phyloP scores from a whole-genome alignment of 257 asterid species.

The Pogostemon cablin region DNA sequence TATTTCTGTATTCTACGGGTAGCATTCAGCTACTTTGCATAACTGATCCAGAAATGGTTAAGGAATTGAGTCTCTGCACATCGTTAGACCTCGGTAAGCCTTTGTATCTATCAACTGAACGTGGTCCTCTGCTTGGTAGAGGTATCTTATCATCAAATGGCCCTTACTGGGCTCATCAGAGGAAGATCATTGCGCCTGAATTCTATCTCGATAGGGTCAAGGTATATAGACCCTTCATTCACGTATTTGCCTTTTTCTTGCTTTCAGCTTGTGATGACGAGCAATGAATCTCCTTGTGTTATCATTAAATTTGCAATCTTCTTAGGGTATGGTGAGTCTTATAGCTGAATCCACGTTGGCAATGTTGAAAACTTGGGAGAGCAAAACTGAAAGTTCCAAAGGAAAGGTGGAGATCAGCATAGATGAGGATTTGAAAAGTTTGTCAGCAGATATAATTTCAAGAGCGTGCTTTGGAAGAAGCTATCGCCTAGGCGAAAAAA shows the following conservation, averaged over 20 bases:
- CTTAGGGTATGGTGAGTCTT: conserved; percentile 57
- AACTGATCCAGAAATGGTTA: conserved; percentile 54
- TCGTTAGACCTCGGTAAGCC: conserved; percentile 70
- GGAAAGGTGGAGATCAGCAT: conserved; percentile 48
- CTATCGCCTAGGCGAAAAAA: conserved; percentile 53
- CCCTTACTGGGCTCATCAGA: conserved; percentile 66
- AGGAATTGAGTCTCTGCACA: conserved; percentile 53
- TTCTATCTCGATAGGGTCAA: conserved; percentile 66
- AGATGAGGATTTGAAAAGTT: conserved; percentile 60
- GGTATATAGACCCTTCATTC: conserved; percentile 39
- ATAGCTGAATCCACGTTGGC: conserved; percentile 61
- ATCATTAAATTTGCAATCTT: not conserved
- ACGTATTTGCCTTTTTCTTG: not conserved
- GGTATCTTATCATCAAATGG: conserved; percentile 78
- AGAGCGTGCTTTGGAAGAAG: conserved; percentile 79
- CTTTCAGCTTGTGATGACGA: not conserved
- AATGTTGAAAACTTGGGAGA: conserved; percentile 62
- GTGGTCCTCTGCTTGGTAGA: conserved; percentile 67
- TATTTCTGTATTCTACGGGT: conserved; percentile 63
- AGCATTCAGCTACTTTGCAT: conserved; percentile 54
- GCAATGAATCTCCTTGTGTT: not conserved
- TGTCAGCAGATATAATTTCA: conserved; percentile 78
- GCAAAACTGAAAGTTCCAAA: conserved; percentile 26
- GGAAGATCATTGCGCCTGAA: conserved; percentile 71
- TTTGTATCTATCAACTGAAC: conserved; percentile 59